These are phyloP conservation scores for Mucor indicus DNA, from an alignment of 371 early-diverging fungal genomes.

Conservation along the genomic window DNA sequence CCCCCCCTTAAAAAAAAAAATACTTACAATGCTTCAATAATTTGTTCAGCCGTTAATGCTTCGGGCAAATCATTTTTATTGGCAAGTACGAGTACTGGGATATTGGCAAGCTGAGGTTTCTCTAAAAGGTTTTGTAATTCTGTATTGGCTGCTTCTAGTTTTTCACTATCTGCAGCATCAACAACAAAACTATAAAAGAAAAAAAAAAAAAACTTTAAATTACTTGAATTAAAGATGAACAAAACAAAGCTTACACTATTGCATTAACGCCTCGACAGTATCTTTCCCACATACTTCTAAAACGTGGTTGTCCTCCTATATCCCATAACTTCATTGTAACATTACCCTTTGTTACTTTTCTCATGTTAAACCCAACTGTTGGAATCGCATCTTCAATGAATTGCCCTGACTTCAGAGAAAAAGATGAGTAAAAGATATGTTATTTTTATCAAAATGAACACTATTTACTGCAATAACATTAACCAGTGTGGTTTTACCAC, in stretches of 20 bases:
- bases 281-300: constrained; percentile 98
- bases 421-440: constrained; percentile 4
- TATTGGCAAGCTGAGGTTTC: constrained; percentile 87
- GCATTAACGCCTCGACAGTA: constrained; percentile 95
- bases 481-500: constrained; percentile 97
- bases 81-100: constrained; percentile 97
- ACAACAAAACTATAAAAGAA: constrained; percentile 77
- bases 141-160: constrained; percentile 86
- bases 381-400: constrained; percentile 97
- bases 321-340: constrained; percentile 99
- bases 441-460: too few relatives aligned
- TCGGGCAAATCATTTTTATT: constrained; percentile 98
- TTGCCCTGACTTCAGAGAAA: constrained; percentile 75
- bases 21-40: constrained; percentile 88
- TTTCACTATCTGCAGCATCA: constrained; percentile 93
- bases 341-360: constrained; percentile 89
- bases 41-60: constrained; percentile 86
- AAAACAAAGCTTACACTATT: constrained; percentile 77
- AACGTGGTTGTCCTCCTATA: constrained; percentile 96
- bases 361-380: constrained; percentile 98
- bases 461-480: constrained; percentile 95
- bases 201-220: constrained; percentile 1
- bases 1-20: constrained; percentile 1
- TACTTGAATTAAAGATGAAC: not conserved
- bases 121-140: constrained; percentile 91